Evolutionary conservation across 2,329 filamentous ascomycete genomes (phyloP).

Genomic region (Triangularia verruculosa): DNA sequence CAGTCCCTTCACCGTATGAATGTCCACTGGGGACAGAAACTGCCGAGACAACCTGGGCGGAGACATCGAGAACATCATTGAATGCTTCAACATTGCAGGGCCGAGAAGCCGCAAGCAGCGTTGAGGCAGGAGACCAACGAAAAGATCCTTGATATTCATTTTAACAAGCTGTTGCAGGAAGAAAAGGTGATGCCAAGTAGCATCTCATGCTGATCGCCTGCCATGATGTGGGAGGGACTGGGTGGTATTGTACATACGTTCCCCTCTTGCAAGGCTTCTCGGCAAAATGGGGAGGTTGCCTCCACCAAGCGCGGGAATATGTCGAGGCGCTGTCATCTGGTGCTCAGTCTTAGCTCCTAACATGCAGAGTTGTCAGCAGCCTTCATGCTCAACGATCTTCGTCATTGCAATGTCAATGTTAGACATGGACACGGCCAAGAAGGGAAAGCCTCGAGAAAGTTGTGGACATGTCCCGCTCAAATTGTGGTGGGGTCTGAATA

Average conservation of each 20-base stretch:
- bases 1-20: constrained; percentile 36
- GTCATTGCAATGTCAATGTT: neutral
- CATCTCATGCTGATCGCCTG: too few relatives aligned
- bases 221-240: too few relatives aligned
- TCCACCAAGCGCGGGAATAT: too few relatives aligned
- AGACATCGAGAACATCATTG: constrained; percentile 5
- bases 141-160: constrained; percentile 2
- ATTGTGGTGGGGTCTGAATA: neutral
- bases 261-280: neutral
- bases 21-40: constrained; percentile 23
- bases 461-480: neutral
- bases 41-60: constrained; percentile 9
- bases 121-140: neutral
- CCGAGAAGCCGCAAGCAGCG: neutral
- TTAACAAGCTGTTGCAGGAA: neutral
- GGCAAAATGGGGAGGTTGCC: neutral
- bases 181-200: too few relatives aligned
- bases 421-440: neutral
- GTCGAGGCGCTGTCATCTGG: too few relatives aligned
- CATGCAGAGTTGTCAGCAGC: too few relatives aligned
- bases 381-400: neutral
- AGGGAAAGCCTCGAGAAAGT: neutral
- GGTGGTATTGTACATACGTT: neutral
- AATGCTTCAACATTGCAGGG: constrained; percentile 2
- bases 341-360: too few relatives aligned